phyloP scores from a whole-genome alignment of 2,329 filamentous ascomycete genomes.

The Fusarium marasasianum region DNA sequence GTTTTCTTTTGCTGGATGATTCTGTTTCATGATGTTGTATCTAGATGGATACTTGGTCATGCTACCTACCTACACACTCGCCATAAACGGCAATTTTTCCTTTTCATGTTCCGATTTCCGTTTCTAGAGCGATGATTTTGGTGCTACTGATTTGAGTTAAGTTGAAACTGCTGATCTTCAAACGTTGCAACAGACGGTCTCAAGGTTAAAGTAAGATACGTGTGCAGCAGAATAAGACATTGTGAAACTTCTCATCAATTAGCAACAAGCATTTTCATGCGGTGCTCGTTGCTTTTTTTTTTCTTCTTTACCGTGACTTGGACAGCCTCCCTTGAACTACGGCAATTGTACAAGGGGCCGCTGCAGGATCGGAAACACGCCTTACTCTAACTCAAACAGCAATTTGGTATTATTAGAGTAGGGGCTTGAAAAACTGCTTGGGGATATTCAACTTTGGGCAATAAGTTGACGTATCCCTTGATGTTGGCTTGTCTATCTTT shows the following conservation, averaged over 20 bases:
- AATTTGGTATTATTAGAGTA: constrained; percentile 11
- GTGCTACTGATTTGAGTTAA: background rate
- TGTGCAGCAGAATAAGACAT: constrained; percentile 19
- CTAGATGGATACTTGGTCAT: constrained; percentile 39
- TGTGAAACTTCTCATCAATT: constrained; percentile 34
- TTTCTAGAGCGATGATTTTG: background rate
- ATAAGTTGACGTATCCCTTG: background rate
- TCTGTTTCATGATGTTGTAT: constrained; percentile 43
- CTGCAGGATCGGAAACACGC: constrained; percentile 32
- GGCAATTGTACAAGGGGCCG: constrained; percentile 14
- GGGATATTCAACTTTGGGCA: background rate
- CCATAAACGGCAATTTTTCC: constrained; percentile 39
- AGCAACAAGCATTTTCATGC: constrained; percentile 12
- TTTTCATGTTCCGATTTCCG: background rate
- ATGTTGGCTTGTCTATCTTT: background rate
- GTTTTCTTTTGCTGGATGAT: constrained; percentile 31
- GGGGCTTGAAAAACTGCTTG: background rate
- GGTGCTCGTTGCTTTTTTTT: constrained; percentile 4
- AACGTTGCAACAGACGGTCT: constrained; percentile 10
- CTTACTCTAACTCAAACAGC: constrained; percentile 32
- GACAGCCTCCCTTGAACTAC: constrained; percentile 5
- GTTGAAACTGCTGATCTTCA: constrained; percentile 16
- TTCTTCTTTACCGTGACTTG: background rate
- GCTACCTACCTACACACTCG: constrained; percentile 12
- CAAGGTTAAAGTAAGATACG: background rate